Base-by-base conservation (phyloP, 192 early-diverging fungal genomes). In the Entomortierella beljakovae region DNA sequence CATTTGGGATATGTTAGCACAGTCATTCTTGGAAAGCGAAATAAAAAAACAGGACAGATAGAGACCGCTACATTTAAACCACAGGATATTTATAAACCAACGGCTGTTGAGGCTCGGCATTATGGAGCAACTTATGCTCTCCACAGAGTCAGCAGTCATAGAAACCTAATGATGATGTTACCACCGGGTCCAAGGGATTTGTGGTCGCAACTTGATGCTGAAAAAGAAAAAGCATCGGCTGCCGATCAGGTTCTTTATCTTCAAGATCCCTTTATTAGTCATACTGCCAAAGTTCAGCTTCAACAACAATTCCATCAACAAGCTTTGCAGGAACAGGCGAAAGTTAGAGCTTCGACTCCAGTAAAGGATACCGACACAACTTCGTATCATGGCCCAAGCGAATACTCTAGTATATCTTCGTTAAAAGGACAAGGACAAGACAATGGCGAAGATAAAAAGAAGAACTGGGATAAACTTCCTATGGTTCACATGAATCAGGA, bases 121-220 rank as follows among this genome's bases (percentile, higher is more conserved):
- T 82, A 86, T 64, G 90, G 88, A 0, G 92, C 93, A 3, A 96
- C 95, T 0, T 96, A 90, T 82, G 88, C 89, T 6, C 84, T 97
- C 16, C 92, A 94, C 77, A 86, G 92, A 34, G 75, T 96, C 54
- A 84, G 84, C 29, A 93, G 91, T 0, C 86, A 93, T 56, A 89
- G 89, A 65, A 84, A 87, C 29, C 64, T 95, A 64, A 73, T 93
- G 54, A 86, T 86, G 33, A 86, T 93, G 43, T 81, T 98, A 23
- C 96, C 96, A 18, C 94, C 92, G 0, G 73, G 81, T 9, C 88
- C 90, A 71, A 87, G 92, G 13, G 87, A 86, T 23, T 88, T 91
- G 34, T 98, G 96, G 95, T 70, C 72, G 16, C 74, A 87, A 9
- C 82, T 94, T 38, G 93, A 94, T 23, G 80, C 77, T 10, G 63